Evolutionary conservation across 2,329 filamentous ascomycete genomes (phyloP).

Genomic region (Aspergillus brasiliensis): DNA sequence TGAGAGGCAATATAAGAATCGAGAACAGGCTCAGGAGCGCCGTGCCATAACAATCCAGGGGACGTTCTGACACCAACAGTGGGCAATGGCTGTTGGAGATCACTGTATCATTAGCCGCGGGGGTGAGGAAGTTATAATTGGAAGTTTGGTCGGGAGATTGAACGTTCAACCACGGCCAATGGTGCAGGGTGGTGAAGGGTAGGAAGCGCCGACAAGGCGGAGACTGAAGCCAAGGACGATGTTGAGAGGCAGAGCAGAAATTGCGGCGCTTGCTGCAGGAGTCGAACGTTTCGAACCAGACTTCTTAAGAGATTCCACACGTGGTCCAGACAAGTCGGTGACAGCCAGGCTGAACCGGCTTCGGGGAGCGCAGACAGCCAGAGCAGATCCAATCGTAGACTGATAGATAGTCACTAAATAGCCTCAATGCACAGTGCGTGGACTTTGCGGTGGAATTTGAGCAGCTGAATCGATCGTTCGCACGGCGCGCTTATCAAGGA

Average conservation of each 20-base stretch:
- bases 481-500: slow-evolving; percentile 14
- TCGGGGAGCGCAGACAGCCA: neutral
- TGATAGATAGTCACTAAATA: neutral
- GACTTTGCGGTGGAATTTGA: neutral
- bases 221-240: slow-evolving; percentile 13
- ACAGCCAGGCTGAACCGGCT: slow-evolving; percentile 8
- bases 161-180: slow-evolving; percentile 21
- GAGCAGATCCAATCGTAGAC: neutral
- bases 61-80: slow-evolving; percentile 15
- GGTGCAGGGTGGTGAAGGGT: slow-evolving; percentile 6
- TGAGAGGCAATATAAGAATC: slow-evolving; percentile 18
- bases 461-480: slow-evolving; percentile 5
- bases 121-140: slow-evolving; percentile 20
- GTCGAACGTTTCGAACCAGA: slow-evolving; percentile 14
- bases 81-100: slow-evolving; percentile 15
- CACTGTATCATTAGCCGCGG: slow-evolving; percentile 27
- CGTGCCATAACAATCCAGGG: slow-evolving; percentile 16
- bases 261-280: slow-evolving; percentile 24
- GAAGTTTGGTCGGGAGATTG: slow-evolving; percentile 12
- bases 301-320: slow-evolving; percentile 17
- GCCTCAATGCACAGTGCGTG: neutral
- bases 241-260: slow-evolving; percentile 13
- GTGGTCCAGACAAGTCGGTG: slow-evolving; percentile 12
- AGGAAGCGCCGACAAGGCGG: slow-evolving; percentile 27
- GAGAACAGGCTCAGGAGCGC: slow-evolving; percentile 8